These are phyloP conservation scores for Neoascochyta sp. DNA, from an alignment of 2,329 filamentous ascomycete species.

Conservation along the genomic window DNA sequence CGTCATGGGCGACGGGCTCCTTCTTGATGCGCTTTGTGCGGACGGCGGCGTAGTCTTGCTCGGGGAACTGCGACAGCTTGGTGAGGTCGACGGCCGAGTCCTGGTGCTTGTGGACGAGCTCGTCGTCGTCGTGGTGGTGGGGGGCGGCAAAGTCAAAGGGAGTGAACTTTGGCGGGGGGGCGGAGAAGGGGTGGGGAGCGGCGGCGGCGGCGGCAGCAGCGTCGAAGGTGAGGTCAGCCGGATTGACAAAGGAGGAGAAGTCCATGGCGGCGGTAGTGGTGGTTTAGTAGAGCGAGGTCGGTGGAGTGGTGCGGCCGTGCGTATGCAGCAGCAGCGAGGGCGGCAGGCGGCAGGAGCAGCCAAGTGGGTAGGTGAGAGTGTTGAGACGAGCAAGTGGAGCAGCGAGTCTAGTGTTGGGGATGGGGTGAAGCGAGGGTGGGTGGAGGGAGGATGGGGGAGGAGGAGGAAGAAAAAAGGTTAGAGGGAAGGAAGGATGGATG, in stretches of 20 bases:
- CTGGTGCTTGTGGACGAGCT: conserved; percentile 17
- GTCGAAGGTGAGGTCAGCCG: conserved; percentile 10
- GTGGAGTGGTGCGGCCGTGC: no score
- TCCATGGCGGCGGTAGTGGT: no score
- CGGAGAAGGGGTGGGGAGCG: conserved; percentile 8
- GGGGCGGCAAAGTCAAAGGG: conserved; percentile 15
- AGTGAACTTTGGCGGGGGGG: conserved; percentile 10
- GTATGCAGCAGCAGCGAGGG: no score
- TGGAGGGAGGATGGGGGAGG: no score
- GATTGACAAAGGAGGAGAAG: conserved; percentile 10
- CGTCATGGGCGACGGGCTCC: conserved; percentile 12
- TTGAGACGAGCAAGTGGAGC: no score
- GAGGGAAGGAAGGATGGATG: no score
- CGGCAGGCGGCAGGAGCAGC: no score
- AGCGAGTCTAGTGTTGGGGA: no score
- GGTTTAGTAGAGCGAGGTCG: no score
- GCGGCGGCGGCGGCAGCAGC: conserved; percentile 5
- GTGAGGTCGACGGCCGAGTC: conserved; percentile 25
- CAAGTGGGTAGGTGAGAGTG: no score
- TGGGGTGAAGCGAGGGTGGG: no score
- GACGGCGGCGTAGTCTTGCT: conserved; percentile 8
- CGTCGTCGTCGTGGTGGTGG: conserved; percentile 13
- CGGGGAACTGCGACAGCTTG: conserved; percentile 11
- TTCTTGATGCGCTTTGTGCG: conserved; percentile 12
- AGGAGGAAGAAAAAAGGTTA: no score